Conservation (phyloP, 306 rosid species). For the Glycine tomentella region DNA sequence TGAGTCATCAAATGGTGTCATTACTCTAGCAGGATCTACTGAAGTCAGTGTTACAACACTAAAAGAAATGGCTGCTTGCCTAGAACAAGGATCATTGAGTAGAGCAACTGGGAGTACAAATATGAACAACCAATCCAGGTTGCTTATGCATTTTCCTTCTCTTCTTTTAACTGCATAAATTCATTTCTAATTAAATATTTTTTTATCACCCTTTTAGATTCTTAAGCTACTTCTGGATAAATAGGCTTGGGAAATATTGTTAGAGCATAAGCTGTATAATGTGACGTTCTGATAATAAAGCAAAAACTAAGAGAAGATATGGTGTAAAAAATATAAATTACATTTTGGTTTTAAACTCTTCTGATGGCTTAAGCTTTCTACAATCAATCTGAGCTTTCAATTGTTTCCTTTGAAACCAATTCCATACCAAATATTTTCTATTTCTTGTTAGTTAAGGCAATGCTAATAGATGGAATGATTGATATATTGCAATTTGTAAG, state of each 20-base stretch:
- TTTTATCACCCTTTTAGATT: conserved; percentile 23
- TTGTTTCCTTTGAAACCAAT: conserved; percentile 32
- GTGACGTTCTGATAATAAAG: conserved; percentile 14
- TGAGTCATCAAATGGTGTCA: conserved; percentile 93
- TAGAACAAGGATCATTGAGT: conserved; percentile 90
- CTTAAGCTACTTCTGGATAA: conserved; percentile 3
- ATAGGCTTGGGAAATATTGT: conserved; percentile 4
- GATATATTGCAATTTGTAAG: conserved; percentile 19
- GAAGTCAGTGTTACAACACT: conserved; percentile 83
- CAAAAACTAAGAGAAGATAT: conserved; percentile 18
- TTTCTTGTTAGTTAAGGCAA: conserved; percentile 17
- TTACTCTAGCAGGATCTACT: conserved; percentile 94
- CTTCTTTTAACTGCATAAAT: conserved; percentile 30
- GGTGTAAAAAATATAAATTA: neutral
- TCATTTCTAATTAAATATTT: neutral
- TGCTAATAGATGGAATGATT: conserved; percentile 18
- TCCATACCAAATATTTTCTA: conserved; percentile 19
- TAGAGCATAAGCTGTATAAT: conserved; percentile 1
- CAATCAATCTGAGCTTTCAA: neutral
- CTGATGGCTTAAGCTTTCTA: conserved; percentile 3
- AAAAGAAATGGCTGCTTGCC: conserved; percentile 94
- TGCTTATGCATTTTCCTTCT: conserved; percentile 44
- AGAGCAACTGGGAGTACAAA: conserved; percentile 99
- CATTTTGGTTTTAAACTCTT: conserved; percentile 22
- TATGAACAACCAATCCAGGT: conserved; percentile 98